Percentiles rank a stretch among this genome's conserved stretches.
phyloP scores from a whole-genome alignment of 2,329 filamentous ascomycete genomes.

The Scedosporium minutisporum region DNA sequence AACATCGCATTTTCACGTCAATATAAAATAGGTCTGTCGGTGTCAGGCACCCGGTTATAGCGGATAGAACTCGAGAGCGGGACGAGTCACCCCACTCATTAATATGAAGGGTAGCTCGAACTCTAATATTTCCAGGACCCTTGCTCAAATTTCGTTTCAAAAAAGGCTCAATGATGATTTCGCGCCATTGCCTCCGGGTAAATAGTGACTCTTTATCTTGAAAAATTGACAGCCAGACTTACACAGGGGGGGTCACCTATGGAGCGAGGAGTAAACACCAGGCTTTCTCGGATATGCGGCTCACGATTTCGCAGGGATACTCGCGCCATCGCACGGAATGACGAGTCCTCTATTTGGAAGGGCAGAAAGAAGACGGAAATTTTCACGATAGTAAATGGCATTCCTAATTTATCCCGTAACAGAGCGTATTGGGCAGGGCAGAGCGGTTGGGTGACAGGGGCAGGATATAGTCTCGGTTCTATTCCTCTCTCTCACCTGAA shows the following conservation, averaged over 20 bases:
- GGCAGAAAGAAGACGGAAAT: background rate
- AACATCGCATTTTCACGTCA: too few species aligned
- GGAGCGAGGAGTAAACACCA: background rate
- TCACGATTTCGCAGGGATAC: background rate
- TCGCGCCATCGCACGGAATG: background rate
- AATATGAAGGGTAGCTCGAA: background rate
- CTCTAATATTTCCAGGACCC: background rate
- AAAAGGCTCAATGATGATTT: background rate
- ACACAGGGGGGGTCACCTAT: background rate
- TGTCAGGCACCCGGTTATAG: too few species aligned
- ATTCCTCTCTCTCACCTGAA: too few species aligned
- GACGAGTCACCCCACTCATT: background rate
- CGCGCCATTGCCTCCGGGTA: background rate
- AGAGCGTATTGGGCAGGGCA: background rate
- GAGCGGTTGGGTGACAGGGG: too few species aligned
- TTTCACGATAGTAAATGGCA: background rate
- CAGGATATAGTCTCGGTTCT: background rate
- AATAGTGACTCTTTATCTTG: background rate
- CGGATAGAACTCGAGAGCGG: background rate
- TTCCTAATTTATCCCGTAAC: background rate
- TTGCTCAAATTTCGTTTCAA: background rate
- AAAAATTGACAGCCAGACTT: background rate
- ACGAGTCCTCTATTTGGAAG: background rate
- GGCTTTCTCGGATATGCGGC: background rate
- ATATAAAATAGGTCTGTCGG: too few species aligned